Conservation (phyloP, 2,329 filamentous ascomycete genomes). For the Anthostomella pinea region DNA sequence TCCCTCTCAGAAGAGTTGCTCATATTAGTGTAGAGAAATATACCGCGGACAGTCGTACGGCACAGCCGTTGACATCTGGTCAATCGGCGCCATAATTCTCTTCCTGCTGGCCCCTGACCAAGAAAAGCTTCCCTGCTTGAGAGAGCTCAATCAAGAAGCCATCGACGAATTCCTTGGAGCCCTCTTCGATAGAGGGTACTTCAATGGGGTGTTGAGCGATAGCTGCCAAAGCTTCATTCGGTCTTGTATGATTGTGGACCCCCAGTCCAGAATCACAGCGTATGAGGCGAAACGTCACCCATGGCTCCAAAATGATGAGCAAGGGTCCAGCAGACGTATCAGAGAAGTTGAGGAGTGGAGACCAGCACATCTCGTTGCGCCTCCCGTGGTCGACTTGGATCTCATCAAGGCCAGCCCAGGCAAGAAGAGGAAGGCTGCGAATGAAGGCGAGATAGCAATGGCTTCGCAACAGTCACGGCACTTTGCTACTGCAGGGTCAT, state of each 20-base stretch:
- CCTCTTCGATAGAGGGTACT: too few species aligned
- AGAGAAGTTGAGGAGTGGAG: slow-evolving; percentile 17
- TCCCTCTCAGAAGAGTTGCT: background rate
- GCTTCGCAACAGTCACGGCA: too few species aligned
- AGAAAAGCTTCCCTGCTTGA: slow-evolving; percentile 7
- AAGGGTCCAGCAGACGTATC: slow-evolving; percentile 5
- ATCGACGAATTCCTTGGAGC: slow-evolving; percentile 21
- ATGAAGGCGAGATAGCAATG: too few species aligned
- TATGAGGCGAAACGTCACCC: slow-evolving; percentile 31
- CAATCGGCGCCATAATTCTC: slow-evolving; percentile 46
- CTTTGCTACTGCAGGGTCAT: too few species aligned
- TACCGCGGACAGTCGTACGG: slow-evolving; percentile 28
- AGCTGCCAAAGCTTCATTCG: slow-evolving; percentile 32
- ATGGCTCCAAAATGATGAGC: slow-evolving; percentile 33
- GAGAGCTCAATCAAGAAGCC: slow-evolving; percentile 23
- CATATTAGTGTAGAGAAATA: slow-evolving; percentile 38
- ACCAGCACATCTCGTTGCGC: slow-evolving; percentile 14
- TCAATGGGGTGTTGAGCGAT: slow-evolving; percentile 16
- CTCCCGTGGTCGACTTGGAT: slow-evolving; percentile 23
- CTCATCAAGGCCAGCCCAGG: slow-evolving; percentile 10
- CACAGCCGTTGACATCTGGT: slow-evolving; percentile 50
- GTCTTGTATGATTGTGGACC: slow-evolving; percentile 33
- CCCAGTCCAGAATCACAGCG: slow-evolving; percentile 33
- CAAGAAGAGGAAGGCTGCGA: too few species aligned
- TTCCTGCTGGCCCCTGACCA: slow-evolving; percentile 23